Evolutionary conservation across 768 basidiomycete genomes (phyloP).

Genomic region (Xerocomellus intermedius): DNA sequence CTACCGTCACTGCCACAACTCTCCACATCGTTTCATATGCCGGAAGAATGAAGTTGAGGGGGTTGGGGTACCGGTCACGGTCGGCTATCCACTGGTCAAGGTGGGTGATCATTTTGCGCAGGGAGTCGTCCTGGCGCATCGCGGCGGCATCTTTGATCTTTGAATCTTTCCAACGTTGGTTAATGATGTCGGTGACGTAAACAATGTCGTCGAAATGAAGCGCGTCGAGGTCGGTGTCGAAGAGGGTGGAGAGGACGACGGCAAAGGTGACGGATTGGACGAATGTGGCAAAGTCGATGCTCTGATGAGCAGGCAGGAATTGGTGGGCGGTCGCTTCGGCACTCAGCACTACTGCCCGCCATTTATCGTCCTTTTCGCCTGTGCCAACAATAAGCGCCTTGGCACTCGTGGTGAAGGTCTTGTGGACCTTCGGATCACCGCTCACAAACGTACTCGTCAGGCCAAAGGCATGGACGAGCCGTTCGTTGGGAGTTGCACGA

Average conservation of each 20-base stretch:
- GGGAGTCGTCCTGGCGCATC: slow-evolving; percentile 21
- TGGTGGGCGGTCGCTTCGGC: slow-evolving; percentile 12
- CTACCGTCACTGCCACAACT: slow-evolving; percentile 50
- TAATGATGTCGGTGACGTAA: slow-evolving; percentile 42
- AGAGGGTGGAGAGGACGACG: slow-evolving; percentile 43
- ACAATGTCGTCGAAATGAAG: slow-evolving; percentile 38
- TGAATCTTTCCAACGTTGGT: slow-evolving; percentile 24
- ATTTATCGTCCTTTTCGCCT: slow-evolving; percentile 7
- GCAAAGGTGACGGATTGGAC: slow-evolving; percentile 45
- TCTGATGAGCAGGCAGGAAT: slow-evolving; percentile 9
- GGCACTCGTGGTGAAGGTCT: slow-evolving; percentile 20
- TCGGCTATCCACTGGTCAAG: slow-evolving; percentile 37
- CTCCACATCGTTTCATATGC: slow-evolving; percentile 66
- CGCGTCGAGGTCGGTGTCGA: slow-evolving; percentile 26
- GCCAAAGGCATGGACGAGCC: slow-evolving; percentile 28
- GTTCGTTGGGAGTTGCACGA: slow-evolving; percentile 20
- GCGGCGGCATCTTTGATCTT: slow-evolving; percentile 11
- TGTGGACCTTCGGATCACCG: slow-evolving; percentile 30
- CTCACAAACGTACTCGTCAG: slow-evolving; percentile 55
- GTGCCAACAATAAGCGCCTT: slow-evolving; percentile 18
- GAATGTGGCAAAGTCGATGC: slow-evolving; percentile 36
- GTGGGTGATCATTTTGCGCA: slow-evolving; percentile 35
- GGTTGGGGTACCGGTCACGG: slow-evolving; percentile 27
- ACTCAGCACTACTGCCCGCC: slow-evolving; percentile 13
- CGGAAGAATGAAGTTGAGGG: slow-evolving; percentile 56